Evolutionary conservation across 164 flowering plant species (phyloP).

Genomic region (Berberis vulgaris): DNA sequence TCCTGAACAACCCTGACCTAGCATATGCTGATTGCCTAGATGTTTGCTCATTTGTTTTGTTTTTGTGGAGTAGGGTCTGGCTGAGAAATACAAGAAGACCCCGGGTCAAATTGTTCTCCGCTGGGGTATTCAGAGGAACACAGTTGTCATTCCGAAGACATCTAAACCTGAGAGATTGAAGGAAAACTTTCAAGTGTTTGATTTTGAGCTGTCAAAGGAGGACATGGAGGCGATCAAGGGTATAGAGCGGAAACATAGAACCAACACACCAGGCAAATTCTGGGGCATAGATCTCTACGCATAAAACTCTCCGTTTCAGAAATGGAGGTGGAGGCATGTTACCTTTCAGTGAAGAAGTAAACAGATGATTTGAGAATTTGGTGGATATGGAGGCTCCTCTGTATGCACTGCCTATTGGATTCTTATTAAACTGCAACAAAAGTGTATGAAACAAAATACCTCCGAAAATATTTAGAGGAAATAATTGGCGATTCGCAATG

Average conservation of each 20-base stretch:
- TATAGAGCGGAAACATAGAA: slow-evolving; percentile 54
- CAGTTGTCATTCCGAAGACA: slow-evolving; percentile 78
- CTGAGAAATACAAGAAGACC: slow-evolving; percentile 63
- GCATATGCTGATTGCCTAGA: not conserved
- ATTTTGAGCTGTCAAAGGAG: slow-evolving; percentile 66
- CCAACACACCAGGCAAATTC: slow-evolving; percentile 78
- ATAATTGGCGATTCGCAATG: too few relatives aligned
- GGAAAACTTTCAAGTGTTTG: slow-evolving; percentile 68
- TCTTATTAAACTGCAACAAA: too few relatives aligned
- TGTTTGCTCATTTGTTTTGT: not conserved
- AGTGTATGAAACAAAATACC: too few relatives aligned
- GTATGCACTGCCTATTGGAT: too few relatives aligned
- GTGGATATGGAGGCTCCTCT: too few relatives aligned
- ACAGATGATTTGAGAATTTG: too few relatives aligned
- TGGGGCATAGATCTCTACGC: slow-evolving; percentile 83
- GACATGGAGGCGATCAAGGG: slow-evolving; percentile 68
- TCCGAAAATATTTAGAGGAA: too few relatives aligned
- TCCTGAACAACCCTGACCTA: not conserved
- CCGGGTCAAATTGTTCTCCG: slow-evolving; percentile 73
- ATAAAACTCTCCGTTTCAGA: slow-evolving; percentile 9
- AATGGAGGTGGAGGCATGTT: not conserved
- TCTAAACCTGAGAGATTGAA: slow-evolving; percentile 61
- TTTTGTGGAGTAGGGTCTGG: slow-evolving; percentile 40
- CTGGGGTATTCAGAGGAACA: slow-evolving; percentile 88
- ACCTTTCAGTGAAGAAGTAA: too few relatives aligned